These are phyloP conservation scores for Candida silvatica DNA, from an alignment of 805 yeast species.

Conservation along the genomic window DNA sequence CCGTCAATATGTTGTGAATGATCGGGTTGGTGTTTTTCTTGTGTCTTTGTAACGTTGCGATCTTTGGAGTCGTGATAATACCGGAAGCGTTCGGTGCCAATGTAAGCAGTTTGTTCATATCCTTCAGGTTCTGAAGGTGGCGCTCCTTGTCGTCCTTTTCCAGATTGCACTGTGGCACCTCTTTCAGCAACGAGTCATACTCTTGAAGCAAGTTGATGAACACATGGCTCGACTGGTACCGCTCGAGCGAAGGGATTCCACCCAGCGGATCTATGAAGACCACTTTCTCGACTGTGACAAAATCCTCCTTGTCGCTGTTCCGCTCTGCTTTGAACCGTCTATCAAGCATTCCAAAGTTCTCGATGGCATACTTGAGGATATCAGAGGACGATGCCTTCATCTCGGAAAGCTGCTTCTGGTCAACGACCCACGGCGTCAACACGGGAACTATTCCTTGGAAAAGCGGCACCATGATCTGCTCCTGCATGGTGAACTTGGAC, in stretches of 20 bases:
- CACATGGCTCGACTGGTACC: slow-evolving; percentile 78
- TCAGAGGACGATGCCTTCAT: slow-evolving; percentile 30
- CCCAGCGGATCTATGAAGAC: slow-evolving; percentile 76
- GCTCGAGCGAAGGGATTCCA: slow-evolving; percentile 83
- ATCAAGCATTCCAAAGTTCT: slow-evolving; percentile 23
- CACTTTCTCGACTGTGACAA: slow-evolving; percentile 68
- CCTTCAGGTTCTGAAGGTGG: slow-evolving; percentile 59
- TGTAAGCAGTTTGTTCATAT: slow-evolving; percentile 51
- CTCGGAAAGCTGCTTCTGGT: slow-evolving; percentile 22
- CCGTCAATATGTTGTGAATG: slow-evolving; percentile 83
- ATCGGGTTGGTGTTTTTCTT: slow-evolving; percentile 61
- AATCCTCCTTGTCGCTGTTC: slow-evolving; percentile 16
- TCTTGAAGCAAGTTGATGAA: slow-evolving; percentile 83
- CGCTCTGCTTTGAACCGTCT: slow-evolving; percentile 7
- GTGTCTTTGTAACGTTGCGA: slow-evolving; percentile 42
- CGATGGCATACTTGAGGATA: slow-evolving; percentile 30
- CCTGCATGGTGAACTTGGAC: slow-evolving; percentile 24
- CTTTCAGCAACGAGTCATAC: slow-evolving; percentile 53
- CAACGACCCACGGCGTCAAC: slow-evolving; percentile 48
- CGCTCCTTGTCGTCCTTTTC: slow-evolving; percentile 34
- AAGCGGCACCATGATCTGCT: slow-evolving; percentile 32
- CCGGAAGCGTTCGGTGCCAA: slow-evolving; percentile 56
- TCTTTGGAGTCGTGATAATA: slow-evolving; percentile 73
- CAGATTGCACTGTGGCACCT: slow-evolving; percentile 40
- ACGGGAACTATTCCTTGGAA: slow-evolving; percentile 45